Base-by-base conservation (phyloP, 805 yeast genomes). In the Starmera pachycereana region DNA sequence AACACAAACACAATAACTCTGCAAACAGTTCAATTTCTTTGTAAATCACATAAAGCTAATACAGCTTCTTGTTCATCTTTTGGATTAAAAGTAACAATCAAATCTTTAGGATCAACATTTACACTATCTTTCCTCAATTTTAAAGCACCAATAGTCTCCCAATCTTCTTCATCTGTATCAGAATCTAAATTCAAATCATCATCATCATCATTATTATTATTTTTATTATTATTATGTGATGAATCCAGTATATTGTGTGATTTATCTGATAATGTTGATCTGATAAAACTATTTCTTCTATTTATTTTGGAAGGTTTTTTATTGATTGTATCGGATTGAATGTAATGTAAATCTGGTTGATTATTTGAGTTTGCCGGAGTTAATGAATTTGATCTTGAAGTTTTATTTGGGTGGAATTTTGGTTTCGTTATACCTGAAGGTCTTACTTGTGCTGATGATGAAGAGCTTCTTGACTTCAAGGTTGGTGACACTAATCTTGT, bases 151-250 rank as follows among this genome's bases (percentile, higher is more conserved):
- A 89, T 81, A 0, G 87, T 64, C 45, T 79, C 83, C 98, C 98
- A 90, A 60, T 90, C 97, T 60, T 90, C 98, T 55, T 90, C 97
- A 59, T 90, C 98, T 0, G 98, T 90, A 53, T 86, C 95, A 35
- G 78, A 71, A 39, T 60, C 65, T 50, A 22, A 44, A 22, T 13
- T 33, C 12, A 29, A 54, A 19, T 54, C 61, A 8, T 54, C 59
- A 28, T 54, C 58, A 13, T 49, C 57, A 29, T 44, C 33, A 18
- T 28, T 13, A 3, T 33, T 34, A 16, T 38, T 33, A 9, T 22
- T 41, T 5, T 65, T 51, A 29, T 61, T 33, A 9, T 22, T 41
- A 6, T 65, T 51, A 29, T 61, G 52, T n/a, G 62, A 57, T 13
- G 59, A 54, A 42, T 52, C 52, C 35, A 68, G 52, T 40, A 62